phyloP scores from a whole-genome alignment of 1,139 yeast genomes.

The Debaryomyces nepalensis region DNA sequence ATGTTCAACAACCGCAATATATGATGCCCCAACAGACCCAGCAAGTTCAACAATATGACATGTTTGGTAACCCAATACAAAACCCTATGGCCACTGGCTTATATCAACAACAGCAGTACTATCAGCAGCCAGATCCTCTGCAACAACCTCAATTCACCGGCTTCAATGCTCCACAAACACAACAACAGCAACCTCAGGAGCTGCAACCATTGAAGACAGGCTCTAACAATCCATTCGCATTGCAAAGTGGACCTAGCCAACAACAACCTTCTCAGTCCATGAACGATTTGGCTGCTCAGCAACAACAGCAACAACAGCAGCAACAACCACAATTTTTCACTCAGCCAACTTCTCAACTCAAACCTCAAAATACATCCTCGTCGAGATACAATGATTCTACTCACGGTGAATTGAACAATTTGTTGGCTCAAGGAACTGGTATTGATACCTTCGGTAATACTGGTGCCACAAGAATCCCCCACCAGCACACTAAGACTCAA shows the following conservation, averaged over 20 bases:
- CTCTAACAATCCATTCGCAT: conserved; percentile 89
- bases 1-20: conserved; percentile 42
- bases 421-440: conserved; percentile 88
- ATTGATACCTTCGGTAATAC: conserved; percentile 95
- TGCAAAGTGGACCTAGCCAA: conserved; percentile 31
- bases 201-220: conserved; percentile 74
- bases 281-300: conserved; percentile 21
- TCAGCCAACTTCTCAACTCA: conserved; percentile 27
- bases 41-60: conserved; percentile 52
- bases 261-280: conserved; percentile 20
- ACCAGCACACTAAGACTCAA: conserved; percentile 85
- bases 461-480: conserved; percentile 87
- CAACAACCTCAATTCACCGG: conserved; percentile 43
- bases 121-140: conserved; percentile 35
- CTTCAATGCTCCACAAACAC: conserved; percentile 41
- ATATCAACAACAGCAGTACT: conserved; percentile 29
- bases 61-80: conserved; percentile 80
- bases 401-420: conserved; percentile 70
- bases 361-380: conserved; percentile 38
- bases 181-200: conserved; percentile 43
- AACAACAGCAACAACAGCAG: conserved; percentile 27
- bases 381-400: conserved; percentile 56
- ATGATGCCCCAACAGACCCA: conserved; percentile 26
- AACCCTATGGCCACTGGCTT: conserved; percentile 59
- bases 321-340: conserved; percentile 28